Base-by-base conservation (phyloP, 805 yeast genomes). In the Ogataea ramenticola region DNA sequence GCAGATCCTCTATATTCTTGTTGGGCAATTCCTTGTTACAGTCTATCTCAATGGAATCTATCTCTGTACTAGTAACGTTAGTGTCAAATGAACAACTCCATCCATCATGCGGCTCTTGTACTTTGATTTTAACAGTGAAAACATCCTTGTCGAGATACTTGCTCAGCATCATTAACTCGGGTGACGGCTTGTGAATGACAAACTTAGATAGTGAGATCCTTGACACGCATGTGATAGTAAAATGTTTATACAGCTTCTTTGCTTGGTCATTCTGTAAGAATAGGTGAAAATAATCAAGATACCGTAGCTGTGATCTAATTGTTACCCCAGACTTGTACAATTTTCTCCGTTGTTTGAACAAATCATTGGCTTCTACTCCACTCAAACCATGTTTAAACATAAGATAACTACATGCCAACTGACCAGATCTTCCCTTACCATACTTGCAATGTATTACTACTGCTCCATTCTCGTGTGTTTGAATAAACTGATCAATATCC, bases 361-460 rank as follows among this genome's bases (percentile, higher is more conserved):
- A 45, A 0, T 59, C 60, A 36, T 75, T 67, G 1, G 89, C 86
- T 17, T 66, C 70, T 2, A 64, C 60, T 14, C 72, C 65, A 0
- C 69, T 47, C 43, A 68, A 43, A 2, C 39, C 40, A 2, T 63
- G 58, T 41, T 62, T 57, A 42, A 68, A 70, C 76, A 89, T 81
- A 48, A 90, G 60, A 55, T 79, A 84, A 0, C 89, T 86, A 47
- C 86, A 77, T 7, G 76, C 75, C 1, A 87, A 62, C 1, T 89
- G 72, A 0, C 98, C 97, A 0, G 96, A 82, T 24, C 98, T 67
- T 0, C 98, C 98, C 61, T 88, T 89, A 0, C 98, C 98, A 50
- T 86, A 86, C 55, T 84, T 80, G 58, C 98, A 91, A 58, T 91
- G 97, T 8, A 91, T 60, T 0, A 86, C 89, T 2, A 83, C 79